Evolutionary conservation across 2,329 filamentous ascomycete species (phyloP).

Genomic region (Ceratocystis colombiana): DNA sequence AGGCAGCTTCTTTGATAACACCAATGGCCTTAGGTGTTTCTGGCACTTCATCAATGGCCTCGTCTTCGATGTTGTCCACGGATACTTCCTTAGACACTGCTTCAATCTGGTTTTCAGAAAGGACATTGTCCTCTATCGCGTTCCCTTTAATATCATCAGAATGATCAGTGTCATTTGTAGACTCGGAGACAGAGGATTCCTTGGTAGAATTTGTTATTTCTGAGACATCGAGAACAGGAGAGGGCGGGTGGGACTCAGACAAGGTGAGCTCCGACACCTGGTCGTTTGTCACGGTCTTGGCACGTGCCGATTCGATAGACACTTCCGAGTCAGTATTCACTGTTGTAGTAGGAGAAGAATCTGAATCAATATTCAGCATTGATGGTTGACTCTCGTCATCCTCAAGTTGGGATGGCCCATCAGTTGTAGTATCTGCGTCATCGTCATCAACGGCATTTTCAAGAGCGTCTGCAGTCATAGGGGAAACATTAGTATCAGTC

Average conservation of each 20-base stretch:
- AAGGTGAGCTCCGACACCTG: constrained; percentile 40
- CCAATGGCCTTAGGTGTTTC: constrained; percentile 13
- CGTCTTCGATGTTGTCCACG: constrained; percentile 21
- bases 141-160: constrained; percentile 34
- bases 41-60: not conserved
- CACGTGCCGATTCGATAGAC: constrained; percentile 39
- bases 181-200: constrained; percentile 54
- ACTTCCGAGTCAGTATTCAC: constrained; percentile 45
- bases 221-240: constrained; percentile 44
- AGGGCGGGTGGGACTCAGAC: constrained; percentile 49
- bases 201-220: constrained; percentile 51
- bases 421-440: constrained; percentile 28
- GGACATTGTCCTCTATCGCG: not conserved
- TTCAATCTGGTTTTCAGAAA: not conserved
- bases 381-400: constrained; percentile 31
- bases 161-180: constrained; percentile 49
- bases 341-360: constrained; percentile 14
- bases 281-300: constrained; percentile 36
- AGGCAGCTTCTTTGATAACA: constrained; percentile 18
- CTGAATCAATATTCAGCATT: constrained; percentile 34
- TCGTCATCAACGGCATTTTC: constrained; percentile 24
- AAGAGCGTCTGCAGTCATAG: no score
- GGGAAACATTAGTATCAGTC: constrained; percentile 27
- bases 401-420: constrained; percentile 28
- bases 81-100: not conserved